phyloP scores from a whole-genome alignment of 2,329 filamentous ascomycete genomes.

The Pseudocercospora pini-densiflorae region DNA sequence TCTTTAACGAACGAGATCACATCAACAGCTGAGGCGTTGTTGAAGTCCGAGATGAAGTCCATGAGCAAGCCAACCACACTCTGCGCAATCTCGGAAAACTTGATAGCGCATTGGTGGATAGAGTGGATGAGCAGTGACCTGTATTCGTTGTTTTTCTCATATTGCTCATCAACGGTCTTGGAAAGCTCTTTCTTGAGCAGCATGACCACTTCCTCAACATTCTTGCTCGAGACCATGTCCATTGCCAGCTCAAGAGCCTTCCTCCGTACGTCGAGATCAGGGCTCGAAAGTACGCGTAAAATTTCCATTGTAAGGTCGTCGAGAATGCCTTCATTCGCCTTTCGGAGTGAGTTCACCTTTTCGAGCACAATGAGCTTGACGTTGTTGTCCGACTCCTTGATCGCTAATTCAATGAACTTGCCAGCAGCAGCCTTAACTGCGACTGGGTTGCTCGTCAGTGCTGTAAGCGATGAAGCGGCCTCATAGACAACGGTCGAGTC shows the following conservation, averaged over 20 bases:
- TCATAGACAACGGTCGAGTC: conserved; percentile 97
- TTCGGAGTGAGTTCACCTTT: conserved; percentile 83
- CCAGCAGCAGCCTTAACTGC: conserved; percentile 94
- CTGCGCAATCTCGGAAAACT: conserved; percentile 96
- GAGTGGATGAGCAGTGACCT: conserved; percentile 93
- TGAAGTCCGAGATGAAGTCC: conserved; percentile 99
- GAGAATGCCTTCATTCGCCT: conserved; percentile 86
- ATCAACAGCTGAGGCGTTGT: conserved; percentile 94
- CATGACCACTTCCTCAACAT: conserved; percentile 95
- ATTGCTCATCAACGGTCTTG: conserved; percentile 98
- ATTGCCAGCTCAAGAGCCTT: conserved; percentile 89
- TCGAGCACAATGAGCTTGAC: conserved; percentile 98
- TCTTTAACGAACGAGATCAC: conserved; percentile 99
- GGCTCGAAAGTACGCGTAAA: conserved; percentile 88
- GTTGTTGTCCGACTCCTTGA: conserved; percentile 98
- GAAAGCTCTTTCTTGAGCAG: conserved; percentile 96
- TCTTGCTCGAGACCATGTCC: conserved; percentile 99
- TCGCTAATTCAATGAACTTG: conserved; percentile 96
- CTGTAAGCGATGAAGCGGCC: conserved; percentile 91
- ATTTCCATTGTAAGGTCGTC: conserved; percentile 98
- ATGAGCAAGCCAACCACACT: conserved; percentile 96
- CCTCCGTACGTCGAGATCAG: conserved; percentile 92
- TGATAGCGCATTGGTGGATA: conserved; percentile 98
- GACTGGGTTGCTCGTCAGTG: conserved; percentile 93
- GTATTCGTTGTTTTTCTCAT: conserved; percentile 97